Evolutionary conservation across 495 filamentous ascomycete species (phyloP), one percentile per base, ranked within the genome.

Genomic region (Aspergillus diversus): DNA sequence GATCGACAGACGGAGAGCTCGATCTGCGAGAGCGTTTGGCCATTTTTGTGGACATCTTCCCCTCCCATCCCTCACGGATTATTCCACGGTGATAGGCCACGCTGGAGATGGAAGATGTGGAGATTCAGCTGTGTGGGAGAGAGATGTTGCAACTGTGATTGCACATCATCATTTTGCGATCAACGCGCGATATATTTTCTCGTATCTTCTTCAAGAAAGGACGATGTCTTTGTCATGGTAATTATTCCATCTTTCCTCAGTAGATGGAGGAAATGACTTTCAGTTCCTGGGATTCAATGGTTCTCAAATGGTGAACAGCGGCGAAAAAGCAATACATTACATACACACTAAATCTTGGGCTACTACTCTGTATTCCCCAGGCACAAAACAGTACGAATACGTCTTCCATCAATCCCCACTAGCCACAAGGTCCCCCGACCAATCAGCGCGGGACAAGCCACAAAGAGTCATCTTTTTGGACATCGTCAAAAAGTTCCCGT

Each of bases 21-120:
- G 84, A 84, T 66, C 77, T 78, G 74, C 84, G 77, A 72, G 81
- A 82, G 71, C 86, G 87, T 76, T 89, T 89, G 60, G 81, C 80
- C 84, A 88, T 87, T 32, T 68, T 79, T 58, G 27, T 55, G 37
- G 51, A 16, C 13, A 5, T 34, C 1, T 34, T 54, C 32, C 50
- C 50, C 50, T 37, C 42, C 48, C 52, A 59, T 47, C 58, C 57
- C 62, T 52, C 53, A 21, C 11, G 57, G 27, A 54, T 39, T 11
- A 27, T 54, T n/a, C 27, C 33, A 11, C 50, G 27, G 57, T 60
- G 58, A 57, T 61, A 57, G 57, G 46, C 57, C 35, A 43, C 47
- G 47, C 47, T 50, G 47, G 33, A 42, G 37, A 27, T 52, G 51
- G n/a, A 52, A 50, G 37, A 56, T 57, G 49, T 17, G n/a, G 54